Percentiles rank a stretch among this genome's conserved stretches.
Evolutionary conservation across 2,329 filamentous ascomycete genomes (phyloP).

Genomic region (Xylariaceae sp.): DNA sequence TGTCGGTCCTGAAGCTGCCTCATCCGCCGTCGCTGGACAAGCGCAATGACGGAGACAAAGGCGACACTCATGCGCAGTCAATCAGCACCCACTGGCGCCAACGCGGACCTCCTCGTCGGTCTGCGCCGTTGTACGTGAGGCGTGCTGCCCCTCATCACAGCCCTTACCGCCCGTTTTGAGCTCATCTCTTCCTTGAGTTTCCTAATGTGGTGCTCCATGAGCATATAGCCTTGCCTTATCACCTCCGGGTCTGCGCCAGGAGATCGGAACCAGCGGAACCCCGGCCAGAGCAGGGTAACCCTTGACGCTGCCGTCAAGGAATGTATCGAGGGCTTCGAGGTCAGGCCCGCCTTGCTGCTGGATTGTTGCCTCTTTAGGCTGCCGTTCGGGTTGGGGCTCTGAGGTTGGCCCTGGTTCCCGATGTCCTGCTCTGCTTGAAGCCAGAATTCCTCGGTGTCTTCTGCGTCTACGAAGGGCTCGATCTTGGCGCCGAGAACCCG

Average conservation of each 20-base stretch:
- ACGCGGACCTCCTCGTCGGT: neutral
- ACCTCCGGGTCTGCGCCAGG: conserved; percentile 9
- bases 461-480: conserved; percentile 11
- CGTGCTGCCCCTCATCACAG: conserved; percentile 1
- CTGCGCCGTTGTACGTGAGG: neutral
- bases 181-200: conserved; percentile 4
- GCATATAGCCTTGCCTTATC: conserved; percentile 18
- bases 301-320: conserved; percentile 8
- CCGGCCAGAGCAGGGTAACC: conserved; percentile 14
- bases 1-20: conserved; percentile 5
- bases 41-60: conserved; percentile 5
- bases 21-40: conserved; percentile 3
- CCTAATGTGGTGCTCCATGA: conserved; percentile 14
- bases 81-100: neutral
- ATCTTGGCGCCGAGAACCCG: conserved; percentile 14
- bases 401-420: neutral
- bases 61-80: conserved; percentile 8
- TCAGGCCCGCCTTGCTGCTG: neutral
- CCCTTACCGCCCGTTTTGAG: conserved; percentile 1
- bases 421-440: conserved; percentile 15
- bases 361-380: neutral
- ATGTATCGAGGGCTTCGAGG: conserved; percentile 10
- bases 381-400: conserved; percentile 8
- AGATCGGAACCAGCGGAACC: conserved; percentile 16
- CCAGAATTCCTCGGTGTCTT: conserved; percentile 14